Conservation (phyloP, 1,284 basidiomycete species). For the Ceratobasidium sp. region DNA sequence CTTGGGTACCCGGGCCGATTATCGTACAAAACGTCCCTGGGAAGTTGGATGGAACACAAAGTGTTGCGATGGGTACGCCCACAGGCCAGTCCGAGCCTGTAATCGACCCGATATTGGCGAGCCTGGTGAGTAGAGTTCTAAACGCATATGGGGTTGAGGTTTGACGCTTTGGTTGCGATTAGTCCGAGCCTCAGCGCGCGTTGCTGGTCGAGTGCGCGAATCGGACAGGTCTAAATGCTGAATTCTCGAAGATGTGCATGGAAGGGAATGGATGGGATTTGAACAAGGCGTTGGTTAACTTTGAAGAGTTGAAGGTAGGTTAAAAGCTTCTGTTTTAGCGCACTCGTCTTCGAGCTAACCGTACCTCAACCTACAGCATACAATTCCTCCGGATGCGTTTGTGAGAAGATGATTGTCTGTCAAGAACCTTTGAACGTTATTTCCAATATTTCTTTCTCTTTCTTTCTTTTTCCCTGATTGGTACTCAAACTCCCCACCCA, state of each 20-base stretch:
- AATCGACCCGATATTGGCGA: conserved; percentile 47
- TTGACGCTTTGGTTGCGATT: neutral
- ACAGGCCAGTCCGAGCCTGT: neutral
- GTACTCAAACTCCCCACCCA: neutral
- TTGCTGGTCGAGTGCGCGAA: conserved; percentile 76
- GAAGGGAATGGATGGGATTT: conserved; percentile 85
- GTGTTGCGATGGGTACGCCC: conserved; percentile 27
- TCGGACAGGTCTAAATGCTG: conserved; percentile 80
- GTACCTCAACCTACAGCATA: conserved; percentile 46
- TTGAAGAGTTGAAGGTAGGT: conserved; percentile 73
- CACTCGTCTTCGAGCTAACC: conserved; percentile 5
- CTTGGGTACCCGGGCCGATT: conserved; percentile 82
- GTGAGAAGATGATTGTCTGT: neutral
- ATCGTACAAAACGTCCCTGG: conserved; percentile 56
- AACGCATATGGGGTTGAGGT: neutral
- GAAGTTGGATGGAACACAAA: conserved; percentile 8
- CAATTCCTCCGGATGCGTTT: conserved; percentile 56
- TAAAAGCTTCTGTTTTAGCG: conserved; percentile 20
- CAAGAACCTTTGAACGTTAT: conserved; percentile 17
- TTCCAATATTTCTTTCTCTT: neutral
- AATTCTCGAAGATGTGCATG: conserved; percentile 85
- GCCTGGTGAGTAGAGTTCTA: conserved; percentile 38
- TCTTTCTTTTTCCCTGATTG: neutral
- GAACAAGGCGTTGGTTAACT: conserved; percentile 81
- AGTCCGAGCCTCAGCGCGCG: conserved; percentile 72